Evolutionary conservation across 768 basidiomycete species (phyloP).

Genomic region (Hericium alpestre): DNA sequence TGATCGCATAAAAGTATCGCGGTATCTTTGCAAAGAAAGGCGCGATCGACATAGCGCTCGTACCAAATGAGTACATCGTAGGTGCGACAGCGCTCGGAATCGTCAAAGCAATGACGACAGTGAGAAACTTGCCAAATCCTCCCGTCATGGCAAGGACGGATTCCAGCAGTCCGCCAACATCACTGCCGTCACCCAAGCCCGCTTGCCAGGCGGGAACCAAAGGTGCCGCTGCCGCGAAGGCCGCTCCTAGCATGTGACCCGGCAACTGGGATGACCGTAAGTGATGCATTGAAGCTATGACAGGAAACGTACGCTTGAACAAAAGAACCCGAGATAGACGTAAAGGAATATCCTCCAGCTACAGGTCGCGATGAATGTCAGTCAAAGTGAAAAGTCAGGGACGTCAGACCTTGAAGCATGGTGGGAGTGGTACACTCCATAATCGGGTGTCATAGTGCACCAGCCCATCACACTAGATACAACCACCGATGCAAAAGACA

Average conservation of each 20-base stretch:
- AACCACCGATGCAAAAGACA: constrained; percentile 36
- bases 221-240: constrained; percentile 32
- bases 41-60: constrained; percentile 32
- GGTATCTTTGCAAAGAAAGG: constrained; percentile 27
- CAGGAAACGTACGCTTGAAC: constrained; percentile 26
- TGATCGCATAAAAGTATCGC: constrained; percentile 35
- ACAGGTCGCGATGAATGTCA: not conserved
- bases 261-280: constrained; percentile 21
- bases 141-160: constrained; percentile 29
- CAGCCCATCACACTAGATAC: constrained; percentile 35
- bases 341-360: constrained; percentile 33
- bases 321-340: constrained; percentile 35
- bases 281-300: not conserved
- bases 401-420: constrained; percentile 19
- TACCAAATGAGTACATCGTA: constrained; percentile 46
- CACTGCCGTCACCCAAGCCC: constrained; percentile 28
- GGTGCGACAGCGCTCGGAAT: constrained; percentile 48
- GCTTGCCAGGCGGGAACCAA: constrained; percentile 28
- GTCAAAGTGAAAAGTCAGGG: not conserved
- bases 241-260: constrained; percentile 33
- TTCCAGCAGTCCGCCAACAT: constrained; percentile 33
- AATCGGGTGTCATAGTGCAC: constrained; percentile 35
- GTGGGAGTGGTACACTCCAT: constrained; percentile 34
- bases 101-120: constrained; percentile 40
- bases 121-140: constrained; percentile 37